Base-by-base conservation (phyloP, 2,329 filamentous ascomycete genomes). In the Ophiobolus disseminans region DNA sequence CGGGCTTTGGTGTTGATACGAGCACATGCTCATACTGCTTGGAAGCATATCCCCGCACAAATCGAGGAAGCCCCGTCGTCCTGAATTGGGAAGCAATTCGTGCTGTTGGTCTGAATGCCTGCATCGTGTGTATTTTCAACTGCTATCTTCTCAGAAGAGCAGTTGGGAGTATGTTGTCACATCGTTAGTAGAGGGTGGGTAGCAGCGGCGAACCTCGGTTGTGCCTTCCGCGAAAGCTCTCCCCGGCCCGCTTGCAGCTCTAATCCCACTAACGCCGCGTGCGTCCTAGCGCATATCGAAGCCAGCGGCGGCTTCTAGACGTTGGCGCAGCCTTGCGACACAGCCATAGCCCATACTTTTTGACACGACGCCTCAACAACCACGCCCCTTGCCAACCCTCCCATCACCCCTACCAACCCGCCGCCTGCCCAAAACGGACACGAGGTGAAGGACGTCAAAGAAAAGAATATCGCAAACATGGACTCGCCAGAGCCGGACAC, bases 401-500 rank as follows among this genome's bases (percentile, higher is more conserved):
- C 25, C 28, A 38, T 26, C 35, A n/a, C 41, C 41, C 14, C 31
- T 9, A 16, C 31, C 32, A 32, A 14, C 39, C 42, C 21, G 11
- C 16, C 21, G 7, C 31, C 31, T 23, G 11, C 32, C 26, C 40
- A 4, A 25, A 11, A 22, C 19, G 19, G 11, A 32, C 3, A 4
- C 25, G 11, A 31, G 16, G n/a, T n/a, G n/a, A 13, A 20, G 5
- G 17, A 13, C 26, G n/a, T 14, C 11, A 17, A 21, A 42, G 19
- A 23, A 23, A 37, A 11, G 22, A 19, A 40, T 16, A 41, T 26
- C 53, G 28, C 55, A 40, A 55, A 30, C 10, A 96, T 96, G 92
- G 91, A 97, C 79, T 86, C 86, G 66, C 83, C 87, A 55, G 91
- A 96, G 79, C 87, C 90, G 56, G 91, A 96, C 78, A 96, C 91